Evolutionary conservation across 108 stramenopile species (phyloP), one percentile per base, ranked within the genome.

Genomic region (Discostella stelligeroides): DNA sequence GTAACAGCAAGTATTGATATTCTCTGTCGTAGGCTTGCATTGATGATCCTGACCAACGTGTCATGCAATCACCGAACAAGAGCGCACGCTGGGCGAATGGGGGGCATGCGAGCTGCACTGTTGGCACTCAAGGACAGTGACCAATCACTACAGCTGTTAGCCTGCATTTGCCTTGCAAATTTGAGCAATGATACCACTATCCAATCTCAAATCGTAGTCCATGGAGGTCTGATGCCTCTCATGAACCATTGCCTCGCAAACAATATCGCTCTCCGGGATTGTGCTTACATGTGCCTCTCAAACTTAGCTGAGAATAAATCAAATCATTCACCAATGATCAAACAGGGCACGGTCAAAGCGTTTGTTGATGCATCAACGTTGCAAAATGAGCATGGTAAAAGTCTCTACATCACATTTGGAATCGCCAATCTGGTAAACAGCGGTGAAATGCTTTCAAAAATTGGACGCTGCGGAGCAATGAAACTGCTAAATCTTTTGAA

Each of bases 191-290:
- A 76, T 59, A 49, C 62, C 37, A 64, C 39, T 40, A 86, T 84
- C 54, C 92, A 91, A 82, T 75, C 75, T 15, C 90, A 92, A 66
- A 81, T 88, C 60, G 80, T 88, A 10, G 82, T 90, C 8, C 91
- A 92, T 73, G 91, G 89, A 2, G 87, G 84, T 57, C 80, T 92
- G 15, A 34, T 39, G 61, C 43, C 29, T 53, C 67, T 68, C 37
- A 21, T 57, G 43, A 67, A 70, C 24, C 72, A 34, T 71, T 88
- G 61, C 61, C 68, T 43, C 57, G 75, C 48, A 65, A 82, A 15
- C 67, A 85, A 72, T 59, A 47, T 0, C 18, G 68, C 56, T 29
- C 64, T 46, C 1, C 54, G 41, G 29, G 17, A 64, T n/a, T 73
- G 68, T 65, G 87, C 88, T 10, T 65, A 85, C 25, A 83, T 90